Conservation (phyloP, 2,329 filamentous ascomycete species). For the Aureobasidium subglaciale region DNA sequence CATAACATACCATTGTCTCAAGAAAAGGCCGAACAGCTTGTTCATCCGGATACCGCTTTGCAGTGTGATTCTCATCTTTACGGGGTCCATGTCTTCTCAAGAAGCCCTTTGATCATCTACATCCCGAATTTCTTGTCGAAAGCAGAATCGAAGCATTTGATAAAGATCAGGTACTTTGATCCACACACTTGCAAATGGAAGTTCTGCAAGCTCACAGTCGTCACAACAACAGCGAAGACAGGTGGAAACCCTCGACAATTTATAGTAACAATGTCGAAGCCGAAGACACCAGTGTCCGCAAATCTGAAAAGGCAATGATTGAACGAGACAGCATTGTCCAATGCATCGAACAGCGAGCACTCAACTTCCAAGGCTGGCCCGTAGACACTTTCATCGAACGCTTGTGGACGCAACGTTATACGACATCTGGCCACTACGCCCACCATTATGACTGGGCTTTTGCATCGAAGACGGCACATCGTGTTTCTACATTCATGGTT, state of each 20-base stretch:
- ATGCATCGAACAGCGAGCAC: slow-evolving; percentile 53
- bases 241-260: slow-evolving; percentile 49
- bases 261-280: slow-evolving; percentile 43
- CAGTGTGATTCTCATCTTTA: slow-evolving; percentile 34
- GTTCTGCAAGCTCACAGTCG: slow-evolving; percentile 8
- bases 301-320: slow-evolving; percentile 46
- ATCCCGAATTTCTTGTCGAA: slow-evolving; percentile 48
- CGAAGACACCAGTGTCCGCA: slow-evolving; percentile 43
- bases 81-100: slow-evolving; percentile 43
- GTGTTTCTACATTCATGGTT: slow-evolving; percentile 56
- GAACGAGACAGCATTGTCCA: slow-evolving; percentile 44
- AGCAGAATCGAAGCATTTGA: slow-evolving; percentile 44
- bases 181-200: neutral
- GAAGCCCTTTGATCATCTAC: slow-evolving; percentile 51
- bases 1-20: slow-evolving; percentile 20
- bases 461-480: slow-evolving; percentile 25
- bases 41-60: slow-evolving; percentile 34
- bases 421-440: slow-evolving; percentile 49
- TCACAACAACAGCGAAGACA: slow-evolving; percentile 29
- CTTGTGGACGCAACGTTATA: slow-evolving; percentile 55
- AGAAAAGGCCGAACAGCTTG: slow-evolving; percentile 31
- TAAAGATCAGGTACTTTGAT: slow-evolving; percentile 44
- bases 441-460: slow-evolving; percentile 54
- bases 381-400: slow-evolving; percentile 52
- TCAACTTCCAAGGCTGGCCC: slow-evolving; percentile 54